phyloP scores from a whole-genome alignment of 2,329 filamentous ascomycete species.

The Lecanicillium sp. region DNA sequence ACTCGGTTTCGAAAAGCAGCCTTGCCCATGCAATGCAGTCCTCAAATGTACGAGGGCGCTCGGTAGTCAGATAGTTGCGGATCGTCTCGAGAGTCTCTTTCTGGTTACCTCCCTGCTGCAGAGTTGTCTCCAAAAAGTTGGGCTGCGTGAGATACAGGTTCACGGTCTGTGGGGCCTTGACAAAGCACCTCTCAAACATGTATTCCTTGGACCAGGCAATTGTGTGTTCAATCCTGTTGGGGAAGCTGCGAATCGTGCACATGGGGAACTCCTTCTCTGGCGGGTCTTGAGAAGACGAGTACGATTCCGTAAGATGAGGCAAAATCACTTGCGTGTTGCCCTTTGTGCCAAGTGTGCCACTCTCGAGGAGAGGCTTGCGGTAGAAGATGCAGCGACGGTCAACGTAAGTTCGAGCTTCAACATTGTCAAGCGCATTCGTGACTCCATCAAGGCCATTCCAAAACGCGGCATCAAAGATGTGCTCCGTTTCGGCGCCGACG shows the following conservation, averaged over 20 bases:
- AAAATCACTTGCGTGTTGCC: conserved; percentile 96
- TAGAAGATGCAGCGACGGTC: conserved; percentile 97
- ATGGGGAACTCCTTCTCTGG: conserved; percentile 98
- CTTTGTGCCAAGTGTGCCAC: conserved; percentile 96
- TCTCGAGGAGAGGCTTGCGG: conserved; percentile 92
- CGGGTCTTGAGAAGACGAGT: conserved; percentile 89
- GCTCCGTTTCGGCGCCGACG: conserved; percentile 85
- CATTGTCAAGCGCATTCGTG: conserved; percentile 95
- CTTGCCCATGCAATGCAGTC: conserved; percentile 97
- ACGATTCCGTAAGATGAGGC: conserved; percentile 87
- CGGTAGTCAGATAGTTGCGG: conserved; percentile 81
- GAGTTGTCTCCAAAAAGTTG: conserved; percentile 76
- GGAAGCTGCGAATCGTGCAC: conserved; percentile 96
- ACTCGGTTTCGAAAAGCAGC: conserved; percentile 90
- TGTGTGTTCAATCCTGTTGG: conserved; percentile 96
- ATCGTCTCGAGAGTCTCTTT: conserved; percentile 89
- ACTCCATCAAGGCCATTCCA: conserved; percentile 84
- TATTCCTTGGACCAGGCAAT: conserved; percentile 94
- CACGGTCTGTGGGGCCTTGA: conserved; percentile 86
- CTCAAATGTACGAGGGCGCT: conserved; percentile 87
- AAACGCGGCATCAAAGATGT: conserved; percentile 90
- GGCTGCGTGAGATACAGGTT: conserved; percentile 90
- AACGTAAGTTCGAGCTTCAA: conserved; percentile 93
- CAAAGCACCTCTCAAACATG: conserved; percentile 88
- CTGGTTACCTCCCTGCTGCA: conserved; percentile 92